phyloP scores from a whole-genome alignment of 192 early-diverging fungal species.

The Spizellomyces sp. region DNA sequence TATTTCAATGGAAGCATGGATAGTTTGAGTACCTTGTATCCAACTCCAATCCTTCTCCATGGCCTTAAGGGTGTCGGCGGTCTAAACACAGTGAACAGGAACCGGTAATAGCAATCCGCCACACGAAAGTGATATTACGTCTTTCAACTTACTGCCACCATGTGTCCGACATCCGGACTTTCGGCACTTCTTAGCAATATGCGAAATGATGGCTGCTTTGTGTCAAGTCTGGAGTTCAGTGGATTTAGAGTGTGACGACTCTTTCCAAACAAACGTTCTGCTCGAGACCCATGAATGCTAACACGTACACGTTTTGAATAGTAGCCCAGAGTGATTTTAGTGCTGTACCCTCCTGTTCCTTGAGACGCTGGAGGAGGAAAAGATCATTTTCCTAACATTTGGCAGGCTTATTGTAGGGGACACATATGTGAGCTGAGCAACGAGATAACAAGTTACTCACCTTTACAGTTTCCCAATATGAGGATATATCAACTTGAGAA shows the following conservation, averaged over 20 bases:
- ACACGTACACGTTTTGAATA: constrained; percentile 86
- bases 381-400: constrained; percentile 40
- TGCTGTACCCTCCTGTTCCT: constrained; percentile 38
- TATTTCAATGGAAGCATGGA: not conserved
- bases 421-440: not conserved
- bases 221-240: constrained; percentile 68
- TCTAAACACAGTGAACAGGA: constrained; percentile 23
- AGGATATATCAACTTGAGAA: constrained; percentile 17
- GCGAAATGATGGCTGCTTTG: constrained; percentile 88
- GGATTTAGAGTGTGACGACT: not conserved
- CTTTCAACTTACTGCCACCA: constrained; percentile 69
- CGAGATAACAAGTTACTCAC: not conserved
- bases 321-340: constrained; percentile 74
- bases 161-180: constrained; percentile 61
- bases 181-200: constrained; percentile 74
- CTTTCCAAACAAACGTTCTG: not conserved
- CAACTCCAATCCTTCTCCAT: constrained; percentile 92
- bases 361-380: constrained; percentile 47
- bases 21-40: constrained; percentile 64
- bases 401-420: not conserved
- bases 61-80: constrained; percentile 74
- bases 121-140: not conserved
- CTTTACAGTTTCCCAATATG: constrained; percentile 35
- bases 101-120: not conserved
- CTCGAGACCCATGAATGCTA: not conserved